Conservation (phyloP, 352 stramenopile species). For the Achlya hypogyna region DNA sequence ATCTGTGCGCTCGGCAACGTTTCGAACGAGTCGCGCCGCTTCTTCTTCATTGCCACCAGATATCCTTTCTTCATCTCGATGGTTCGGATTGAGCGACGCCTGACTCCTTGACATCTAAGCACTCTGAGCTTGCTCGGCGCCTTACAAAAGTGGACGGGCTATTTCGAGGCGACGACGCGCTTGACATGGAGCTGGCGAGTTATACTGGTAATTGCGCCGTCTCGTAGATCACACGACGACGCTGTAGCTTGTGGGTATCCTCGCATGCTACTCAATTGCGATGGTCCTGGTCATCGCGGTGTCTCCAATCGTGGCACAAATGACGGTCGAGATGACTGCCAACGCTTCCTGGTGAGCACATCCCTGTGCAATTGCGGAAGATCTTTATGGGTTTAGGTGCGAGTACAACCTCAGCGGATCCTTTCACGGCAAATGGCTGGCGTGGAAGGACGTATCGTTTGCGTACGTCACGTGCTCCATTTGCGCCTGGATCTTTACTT, state of each 20-base stretch:
- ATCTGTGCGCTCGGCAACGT: background rate
- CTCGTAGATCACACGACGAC: background rate
- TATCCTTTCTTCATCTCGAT: constrained; percentile 8
- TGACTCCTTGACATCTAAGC: background rate
- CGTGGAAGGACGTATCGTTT: background rate
- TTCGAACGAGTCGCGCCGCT: background rate
- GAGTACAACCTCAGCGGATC: background rate
- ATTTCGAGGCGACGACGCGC: background rate
- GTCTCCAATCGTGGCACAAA: background rate
- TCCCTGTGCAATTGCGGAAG: background rate
- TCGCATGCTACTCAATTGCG: background rate
- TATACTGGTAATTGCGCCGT: background rate
- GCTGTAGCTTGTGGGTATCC: background rate
- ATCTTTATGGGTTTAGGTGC: background rate
- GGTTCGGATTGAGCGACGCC: too few species aligned
- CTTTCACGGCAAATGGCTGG: background rate
- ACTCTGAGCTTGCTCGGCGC: background rate
- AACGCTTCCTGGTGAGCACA: background rate
- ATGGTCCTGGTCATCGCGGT: background rate
- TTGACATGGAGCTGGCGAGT: background rate
- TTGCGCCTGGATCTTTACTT: background rate
- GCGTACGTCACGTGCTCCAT: background rate
- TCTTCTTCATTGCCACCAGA: background rate
- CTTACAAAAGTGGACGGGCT: background rate
- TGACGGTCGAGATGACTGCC: background rate